phyloP scores from a whole-genome alignment of 1,284 basidiomycete genomes.

The Exobasidium cylindrosporum region DNA sequence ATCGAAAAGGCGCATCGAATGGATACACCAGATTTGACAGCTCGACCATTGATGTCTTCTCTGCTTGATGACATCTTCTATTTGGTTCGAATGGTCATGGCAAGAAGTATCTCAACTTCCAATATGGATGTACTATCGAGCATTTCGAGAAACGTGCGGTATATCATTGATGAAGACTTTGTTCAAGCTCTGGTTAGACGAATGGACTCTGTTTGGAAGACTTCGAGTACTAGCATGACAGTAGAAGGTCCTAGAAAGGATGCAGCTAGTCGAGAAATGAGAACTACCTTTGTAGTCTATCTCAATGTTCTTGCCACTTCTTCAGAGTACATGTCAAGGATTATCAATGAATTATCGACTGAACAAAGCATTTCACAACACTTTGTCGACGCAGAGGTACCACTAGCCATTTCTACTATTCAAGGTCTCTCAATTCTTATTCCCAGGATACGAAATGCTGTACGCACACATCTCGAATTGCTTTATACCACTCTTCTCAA shows the following conservation, averaged over 20 bases:
- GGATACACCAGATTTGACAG: constrained; percentile 31
- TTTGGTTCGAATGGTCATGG: constrained; percentile 44
- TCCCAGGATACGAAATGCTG: constrained; percentile 13
- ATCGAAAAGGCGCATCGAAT: constrained; percentile 67
- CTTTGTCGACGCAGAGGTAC: constrained; percentile 8
- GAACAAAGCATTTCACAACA: constrained; percentile 11
- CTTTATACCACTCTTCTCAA: constrained; percentile 61
- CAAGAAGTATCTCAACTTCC: constrained; percentile 42
- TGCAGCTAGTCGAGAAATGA: constrained; percentile 50
- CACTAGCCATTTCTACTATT: constrained; percentile 12
- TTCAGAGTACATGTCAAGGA: constrained; percentile 38
- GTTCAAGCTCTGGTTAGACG: constrained; percentile 47
- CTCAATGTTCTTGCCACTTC: constrained; percentile 49
- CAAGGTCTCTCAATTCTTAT: constrained; percentile 17
- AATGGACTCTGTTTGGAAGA: constrained; percentile 46
- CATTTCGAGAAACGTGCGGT: constrained; percentile 26
- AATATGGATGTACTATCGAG: constrained; percentile 27
- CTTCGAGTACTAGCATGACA: constrained; percentile 34
- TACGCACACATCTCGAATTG: constrained; percentile 26
- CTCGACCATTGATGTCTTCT: constrained; percentile 40
- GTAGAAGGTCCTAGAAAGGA: constrained; percentile 52
- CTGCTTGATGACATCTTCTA: constrained; percentile 54
- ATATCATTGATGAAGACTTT: constrained; percentile 42
- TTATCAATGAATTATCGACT: constrained; percentile 33
- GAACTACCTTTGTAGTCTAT: constrained; percentile 43